These are phyloP conservation scores for Arthrobotrys sinensis DNA, from an alignment of 2,329 filamentous ascomycete genomes.

Conservation along the genomic window DNA sequence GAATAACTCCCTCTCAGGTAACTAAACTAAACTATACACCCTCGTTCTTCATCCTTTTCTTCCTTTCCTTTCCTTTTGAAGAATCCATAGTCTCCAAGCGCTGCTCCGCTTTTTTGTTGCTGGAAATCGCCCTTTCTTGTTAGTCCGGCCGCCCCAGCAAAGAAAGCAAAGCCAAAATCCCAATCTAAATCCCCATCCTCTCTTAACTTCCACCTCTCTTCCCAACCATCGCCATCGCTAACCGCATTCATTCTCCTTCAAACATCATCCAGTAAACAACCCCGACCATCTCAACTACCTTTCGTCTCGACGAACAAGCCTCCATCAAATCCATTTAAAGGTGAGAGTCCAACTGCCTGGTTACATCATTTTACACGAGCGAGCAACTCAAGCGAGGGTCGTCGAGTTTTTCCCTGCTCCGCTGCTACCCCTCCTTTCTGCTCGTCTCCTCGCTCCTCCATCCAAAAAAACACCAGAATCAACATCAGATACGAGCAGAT, in stretches of 20 bases:
- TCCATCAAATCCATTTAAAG: slow-evolving; percentile 36
- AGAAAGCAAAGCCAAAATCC: slow-evolving; percentile 48
- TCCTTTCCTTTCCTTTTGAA: slow-evolving; percentile 46
- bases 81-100: slow-evolving; percentile 28
- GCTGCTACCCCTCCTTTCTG: slow-evolving; percentile 60
- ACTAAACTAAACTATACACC: background rate
- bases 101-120: slow-evolving; percentile 45
- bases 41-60: slow-evolving; percentile 49
- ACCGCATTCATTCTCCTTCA: slow-evolving; percentile 58
- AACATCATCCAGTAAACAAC: slow-evolving; percentile 21
- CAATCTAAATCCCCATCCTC: slow-evolving; percentile 54
- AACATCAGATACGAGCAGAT: slow-evolving; percentile 33
- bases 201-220: slow-evolving; percentile 26
- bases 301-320: slow-evolving; percentile 28
- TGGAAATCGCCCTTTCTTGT: slow-evolving; percentile 26
- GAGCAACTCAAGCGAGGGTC: slow-evolving; percentile 56
- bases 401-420: slow-evolving; percentile 53
- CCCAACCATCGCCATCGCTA: slow-evolving; percentile 55
- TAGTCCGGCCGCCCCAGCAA: slow-evolving; percentile 35
- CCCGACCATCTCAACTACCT: slow-evolving; percentile 22
- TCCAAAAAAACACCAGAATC: slow-evolving; percentile 12
- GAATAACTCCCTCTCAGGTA: background rate
- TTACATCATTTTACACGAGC: slow-evolving; percentile 60
- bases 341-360: slow-evolving; percentile 51
- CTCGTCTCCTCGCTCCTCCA: slow-evolving; percentile 48